Evolutionary conservation across 2,329 filamentous ascomycete species (phyloP), one percentile per base, ranked within the genome.

Genomic region (Diaporthe velutina): DNA sequence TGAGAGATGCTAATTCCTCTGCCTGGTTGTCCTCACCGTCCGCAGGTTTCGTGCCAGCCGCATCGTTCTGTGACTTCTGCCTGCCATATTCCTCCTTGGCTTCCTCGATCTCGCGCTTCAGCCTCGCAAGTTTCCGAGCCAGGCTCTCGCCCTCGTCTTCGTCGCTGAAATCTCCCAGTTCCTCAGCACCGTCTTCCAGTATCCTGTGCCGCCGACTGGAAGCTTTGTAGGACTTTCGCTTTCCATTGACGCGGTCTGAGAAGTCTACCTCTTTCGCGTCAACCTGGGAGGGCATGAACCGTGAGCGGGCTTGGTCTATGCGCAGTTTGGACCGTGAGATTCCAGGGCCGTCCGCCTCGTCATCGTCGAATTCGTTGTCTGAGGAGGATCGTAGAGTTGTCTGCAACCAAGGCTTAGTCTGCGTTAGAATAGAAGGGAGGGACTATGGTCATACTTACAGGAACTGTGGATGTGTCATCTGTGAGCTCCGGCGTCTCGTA

Each of bases 401-500:
- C 9, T 89, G 88, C 89, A 92, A 70, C 2, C n/a, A 15, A 48
- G 19, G 7, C 19, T 76, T 60, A 74, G 57, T 57, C 6, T 22
- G 55, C 28, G 38, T n/a, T 7, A 15, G 8, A 10, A 3, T 19
- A 22, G 22, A n/a, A 38, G 58, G 8, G 3, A 52, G n/a, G n/a
- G n/a, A n/a, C 22, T 33, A 35, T 54, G 15, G 30, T 12, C 54
- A 60, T 58, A 83, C 90, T 84, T 86, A 96, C 94, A 73, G 93
- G 94, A 74, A 95, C 86, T 64, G 95, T 98, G 30, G 95, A 98
- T 77, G 92, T 94, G 83, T 98, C 96, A 81, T 98, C 95, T 73
- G 94, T 96, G 78, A 98, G 87, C 73, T 98, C 96, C 78, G 96
- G 96, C 22, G 97, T 98, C 85, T 98, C 96, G 87, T 98, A 98